Base-by-base conservation (phyloP, 352 stramenopile genomes). In the Pythium folliculosum region DNA sequence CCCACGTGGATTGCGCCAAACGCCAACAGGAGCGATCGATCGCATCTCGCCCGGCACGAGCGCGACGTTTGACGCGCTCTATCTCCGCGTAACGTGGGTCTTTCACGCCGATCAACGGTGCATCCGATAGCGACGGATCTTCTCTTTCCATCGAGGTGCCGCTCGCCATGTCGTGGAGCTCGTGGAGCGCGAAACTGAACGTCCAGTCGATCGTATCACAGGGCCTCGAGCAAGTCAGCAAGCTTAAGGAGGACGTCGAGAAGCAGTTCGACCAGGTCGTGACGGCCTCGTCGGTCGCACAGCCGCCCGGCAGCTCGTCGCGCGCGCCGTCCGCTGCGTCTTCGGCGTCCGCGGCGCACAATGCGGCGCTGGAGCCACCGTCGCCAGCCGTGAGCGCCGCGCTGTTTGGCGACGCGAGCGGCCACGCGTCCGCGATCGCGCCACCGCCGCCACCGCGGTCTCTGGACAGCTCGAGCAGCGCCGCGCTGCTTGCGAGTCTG, bases 201-300 rank as follows among this genome's bases (percentile, higher is more conserved):
- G 80, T 95, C 49, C 84, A 86, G 67, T 91, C 81, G 37, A 89
- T 95, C 72, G 87, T 95, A 37, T 90, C 83, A 19, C 87, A 94
- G 65, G 87, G 87, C 16, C 71, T 95, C 35, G 87, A 95, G 65
- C 87, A 95, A 67, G 87, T 95, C 58, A 81, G 72, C 45, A 92
- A 77, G 78, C 75, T 95, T 60, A 86, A 86, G 22, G 87, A 95
- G 69, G 87, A 95, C 65, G 87, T 95, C 55, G 87, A 95, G 71
- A 95, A 95, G 71, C 88, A 91, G 61, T 95, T 95, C 60, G 87
- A 95, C 52, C 82, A 95, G 64, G 83, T 86, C 40, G 83, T 95
- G 40, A 74, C 81, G 21, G 72, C 76, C 40, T 47, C 40, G 12
- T 64, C 63, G 0, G 27, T 27, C 5, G 14, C 63, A 5, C 63